These are phyloP conservation scores for Wallacemonas sp. DNA, from an alignment of 208 protist genomes.

Conservation along the genomic window DNA sequence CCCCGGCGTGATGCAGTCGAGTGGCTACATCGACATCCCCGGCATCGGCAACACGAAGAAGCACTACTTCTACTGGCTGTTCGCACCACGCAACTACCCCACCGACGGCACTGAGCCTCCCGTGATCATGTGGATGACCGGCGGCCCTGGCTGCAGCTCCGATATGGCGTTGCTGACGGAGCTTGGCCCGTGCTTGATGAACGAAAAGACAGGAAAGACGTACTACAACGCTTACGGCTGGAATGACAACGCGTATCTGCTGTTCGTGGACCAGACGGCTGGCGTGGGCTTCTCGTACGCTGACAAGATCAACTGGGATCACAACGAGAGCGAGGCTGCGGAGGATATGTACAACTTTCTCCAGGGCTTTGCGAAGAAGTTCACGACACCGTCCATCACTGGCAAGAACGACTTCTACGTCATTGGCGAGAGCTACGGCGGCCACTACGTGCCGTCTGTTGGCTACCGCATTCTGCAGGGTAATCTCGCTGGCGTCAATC, in stretches of 20 bases:
- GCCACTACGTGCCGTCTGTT: conserved; percentile 73
- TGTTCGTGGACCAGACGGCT: conserved; percentile 92
- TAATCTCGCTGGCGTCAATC: conserved; percentile 36
- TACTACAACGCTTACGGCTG: conserved; percentile 79
- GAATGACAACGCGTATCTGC: conserved; percentile 81
- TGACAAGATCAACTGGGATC: conserved; percentile 47
- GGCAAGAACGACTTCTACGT: conserved; percentile 73
- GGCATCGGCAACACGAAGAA: conserved; percentile 36
- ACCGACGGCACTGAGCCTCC: conserved; percentile 41
- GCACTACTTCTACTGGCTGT: conserved; percentile 93
- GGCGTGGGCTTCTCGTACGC: conserved; percentile 89
- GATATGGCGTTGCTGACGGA: conserved; percentile 63
- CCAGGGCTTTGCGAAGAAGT: conserved; percentile 58
- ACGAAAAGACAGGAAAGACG: conserved; percentile 37
- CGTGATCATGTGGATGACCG: conserved; percentile 89
- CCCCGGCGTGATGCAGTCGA: conserved; percentile 52
- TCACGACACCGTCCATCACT: conserved; percentile 33
- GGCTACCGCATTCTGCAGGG: conserved; percentile 42
- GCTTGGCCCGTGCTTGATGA: conserved; percentile 83
- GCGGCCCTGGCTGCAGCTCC: conserved; percentile 90
- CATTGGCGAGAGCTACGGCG: conserved; percentile 83
- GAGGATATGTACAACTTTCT: conserved; percentile 91
- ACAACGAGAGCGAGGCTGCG: conserved; percentile 69
- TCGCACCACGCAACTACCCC: conserved; percentile 53
- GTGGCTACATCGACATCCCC: conserved; percentile 78